phyloP scores from a whole-genome alignment of 2,329 filamentous ascomycete genomes.

The Pestalotiopsis sp. region DNA sequence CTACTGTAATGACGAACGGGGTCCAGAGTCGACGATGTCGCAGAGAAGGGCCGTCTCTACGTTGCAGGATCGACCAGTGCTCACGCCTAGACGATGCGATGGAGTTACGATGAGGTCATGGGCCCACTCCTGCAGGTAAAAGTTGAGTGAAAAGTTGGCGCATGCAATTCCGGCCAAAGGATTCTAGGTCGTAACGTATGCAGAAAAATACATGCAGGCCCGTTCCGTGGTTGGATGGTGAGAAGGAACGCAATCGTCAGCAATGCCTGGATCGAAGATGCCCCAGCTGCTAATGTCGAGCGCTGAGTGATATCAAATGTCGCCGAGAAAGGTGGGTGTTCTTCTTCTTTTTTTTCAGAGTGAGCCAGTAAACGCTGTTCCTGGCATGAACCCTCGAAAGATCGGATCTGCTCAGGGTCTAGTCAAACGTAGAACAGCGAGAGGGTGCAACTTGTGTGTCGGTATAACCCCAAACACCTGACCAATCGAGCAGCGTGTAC shows the following conservation, averaged over 20 bases:
- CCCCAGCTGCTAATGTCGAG: background rate
- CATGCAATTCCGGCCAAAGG: background rate
- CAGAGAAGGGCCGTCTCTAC: conserved; percentile 12
- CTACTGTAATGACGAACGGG: background rate
- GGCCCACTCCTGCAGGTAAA: conserved; percentile 12
- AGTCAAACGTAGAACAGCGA: background rate
- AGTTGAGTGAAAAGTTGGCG: background rate
- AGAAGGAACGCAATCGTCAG: background rate
- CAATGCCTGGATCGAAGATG: background rate
- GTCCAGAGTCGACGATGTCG: conserved; percentile 10
- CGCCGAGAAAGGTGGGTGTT: background rate
- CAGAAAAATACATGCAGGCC: conserved; percentile 1
- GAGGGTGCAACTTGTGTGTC: background rate
- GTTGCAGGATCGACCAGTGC: conserved; percentile 8
- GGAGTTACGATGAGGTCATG: conserved; percentile 16
- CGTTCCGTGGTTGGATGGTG: background rate
- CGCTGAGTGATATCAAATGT: background rate
- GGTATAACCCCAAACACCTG: background rate
- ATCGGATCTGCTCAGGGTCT: background rate
- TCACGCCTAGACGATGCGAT: conserved; percentile 7
- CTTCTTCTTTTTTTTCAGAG: background rate
- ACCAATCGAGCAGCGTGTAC: background rate
- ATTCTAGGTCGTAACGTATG: conserved; percentile 6
- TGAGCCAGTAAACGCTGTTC: background rate
- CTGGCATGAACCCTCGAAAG: background rate